Evolutionary conservation across 176 grass and related monocot genomes (phyloP).

Genomic region (Hyparrhenia diplandra): DNA sequence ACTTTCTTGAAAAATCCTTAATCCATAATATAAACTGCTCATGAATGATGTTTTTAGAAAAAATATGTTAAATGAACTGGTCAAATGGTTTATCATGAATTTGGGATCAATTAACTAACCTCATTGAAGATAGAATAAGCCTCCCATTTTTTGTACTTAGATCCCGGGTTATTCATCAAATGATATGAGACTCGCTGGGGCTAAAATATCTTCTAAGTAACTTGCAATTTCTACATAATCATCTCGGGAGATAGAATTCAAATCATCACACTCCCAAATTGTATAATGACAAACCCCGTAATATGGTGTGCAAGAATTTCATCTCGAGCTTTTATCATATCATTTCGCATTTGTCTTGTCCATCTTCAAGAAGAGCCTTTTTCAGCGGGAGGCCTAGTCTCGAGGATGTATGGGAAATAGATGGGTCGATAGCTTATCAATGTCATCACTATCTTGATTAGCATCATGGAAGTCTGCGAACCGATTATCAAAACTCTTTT

Average conservation of each 20-base stretch:
- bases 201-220: slow-evolving; percentile 65
- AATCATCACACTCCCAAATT: slow-evolving; percentile 76
- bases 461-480: slow-evolving; percentile 50
- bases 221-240: slow-evolving; percentile 40
- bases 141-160: slow-evolving; percentile 78
- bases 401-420: slow-evolving; percentile 78
- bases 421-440: slow-evolving; percentile 42
- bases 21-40: slow-evolving; percentile 68
- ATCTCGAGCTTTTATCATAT: slow-evolving; percentile 30
- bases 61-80: neutral
- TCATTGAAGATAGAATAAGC: slow-evolving; percentile 73
- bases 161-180: slow-evolving; percentile 73
- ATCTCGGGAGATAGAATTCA: slow-evolving; percentile 49
- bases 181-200: slow-evolving; percentile 71
- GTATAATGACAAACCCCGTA: slow-evolving; percentile 51
- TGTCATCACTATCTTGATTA: slow-evolving; percentile 33
- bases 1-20: slow-evolving; percentile 77
- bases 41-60: slow-evolving; percentile 20
- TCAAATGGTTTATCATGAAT: slow-evolving; percentile 8
- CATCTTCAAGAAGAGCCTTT: slow-evolving; percentile 52
- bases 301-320: slow-evolving; percentile 42
- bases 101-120: slow-evolving; percentile 36
- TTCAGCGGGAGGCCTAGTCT: slow-evolving; percentile 65
- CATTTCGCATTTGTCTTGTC: slow-evolving; percentile 70
- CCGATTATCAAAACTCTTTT: slow-evolving; percentile 72